These are phyloP conservation scores for Chlorella variabilis DNA, from an alignment of 163 green algal genomes.

Conservation along the genomic window DNA sequence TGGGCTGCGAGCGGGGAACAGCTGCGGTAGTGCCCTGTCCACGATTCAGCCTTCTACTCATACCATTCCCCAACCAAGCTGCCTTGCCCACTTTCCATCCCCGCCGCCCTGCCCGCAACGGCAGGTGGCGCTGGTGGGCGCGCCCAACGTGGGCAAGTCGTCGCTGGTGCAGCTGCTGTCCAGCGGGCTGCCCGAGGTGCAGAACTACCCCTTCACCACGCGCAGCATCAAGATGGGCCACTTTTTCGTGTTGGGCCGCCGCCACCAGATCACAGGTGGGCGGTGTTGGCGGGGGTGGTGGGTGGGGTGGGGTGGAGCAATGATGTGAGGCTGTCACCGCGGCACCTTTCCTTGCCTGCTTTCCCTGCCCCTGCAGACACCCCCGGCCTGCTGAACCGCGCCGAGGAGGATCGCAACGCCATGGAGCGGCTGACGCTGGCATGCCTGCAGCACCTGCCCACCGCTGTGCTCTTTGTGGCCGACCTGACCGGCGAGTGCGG, in stretches of 20 bases:
- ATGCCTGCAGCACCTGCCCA: conserved; percentile 89
- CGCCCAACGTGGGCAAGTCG: conserved; percentile 97
- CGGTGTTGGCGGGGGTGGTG: neutral
- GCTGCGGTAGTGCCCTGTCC: too few relatives aligned
- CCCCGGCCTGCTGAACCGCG: conserved; percentile 88
- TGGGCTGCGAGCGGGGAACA: neutral
- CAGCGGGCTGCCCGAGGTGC: conserved; percentile 85
- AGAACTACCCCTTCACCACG: conserved; percentile 99
- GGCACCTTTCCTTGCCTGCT: too few relatives aligned
- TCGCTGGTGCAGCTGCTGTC: conserved; percentile 86
- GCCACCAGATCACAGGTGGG: conserved; percentile 81
- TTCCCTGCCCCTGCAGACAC: conserved; percentile 84
- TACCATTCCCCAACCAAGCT: too few relatives aligned
- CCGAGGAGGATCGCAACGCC: conserved; percentile 89
- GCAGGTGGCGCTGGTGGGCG: conserved; percentile 93
- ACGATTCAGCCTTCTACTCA: too few relatives aligned
- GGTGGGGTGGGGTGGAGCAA: neutral
- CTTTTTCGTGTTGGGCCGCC: conserved; percentile 86
- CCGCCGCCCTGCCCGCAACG: neutral
- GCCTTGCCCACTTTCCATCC: too few relatives aligned
- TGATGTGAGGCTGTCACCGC: neutral
- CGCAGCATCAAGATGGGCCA: conserved; percentile 97
- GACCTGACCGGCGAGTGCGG: conserved; percentile 95
- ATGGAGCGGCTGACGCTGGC: conserved; percentile 97
- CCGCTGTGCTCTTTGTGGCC: conserved; percentile 91